These are phyloP conservation scores for Betula pendula DNA, from an alignment of 306 rosid genomes.

Conservation along the genomic window DNA sequence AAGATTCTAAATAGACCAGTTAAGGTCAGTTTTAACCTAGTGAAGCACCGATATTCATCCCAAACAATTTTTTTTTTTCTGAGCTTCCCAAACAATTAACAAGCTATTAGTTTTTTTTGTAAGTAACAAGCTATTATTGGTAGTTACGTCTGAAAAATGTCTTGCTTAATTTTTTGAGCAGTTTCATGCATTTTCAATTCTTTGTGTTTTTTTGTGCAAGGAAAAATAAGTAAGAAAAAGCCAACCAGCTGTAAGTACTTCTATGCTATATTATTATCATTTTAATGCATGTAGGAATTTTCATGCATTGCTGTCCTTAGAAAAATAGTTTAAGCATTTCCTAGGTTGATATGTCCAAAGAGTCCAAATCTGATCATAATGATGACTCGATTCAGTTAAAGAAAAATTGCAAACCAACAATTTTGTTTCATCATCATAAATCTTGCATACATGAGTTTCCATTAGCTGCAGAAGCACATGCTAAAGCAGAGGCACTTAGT, in stretches of 20 bases:
- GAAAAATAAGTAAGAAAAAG: conserved; percentile 3
- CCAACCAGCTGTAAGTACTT: neutral
- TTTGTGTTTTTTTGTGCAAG: neutral
- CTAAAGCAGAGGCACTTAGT: neutral
- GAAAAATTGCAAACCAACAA: neutral
- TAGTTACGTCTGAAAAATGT: neutral
- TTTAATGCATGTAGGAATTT: neutral
- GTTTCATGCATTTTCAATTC: neutral
- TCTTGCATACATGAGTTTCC: neutral
- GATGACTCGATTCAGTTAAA: neutral
- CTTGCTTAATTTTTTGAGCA: neutral
- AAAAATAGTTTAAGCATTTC: neutral
- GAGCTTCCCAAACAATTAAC: neutral
- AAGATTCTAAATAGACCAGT: neutral
- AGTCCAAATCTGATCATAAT: neutral
- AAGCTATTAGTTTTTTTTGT: too few relatives aligned
- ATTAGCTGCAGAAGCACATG: neutral
- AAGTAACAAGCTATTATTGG: neutral
- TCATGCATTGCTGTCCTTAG: neutral
- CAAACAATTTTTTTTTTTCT: too few relatives aligned
- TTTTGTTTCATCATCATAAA: neutral
- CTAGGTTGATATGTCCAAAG: neutral
- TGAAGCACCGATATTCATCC: neutral
- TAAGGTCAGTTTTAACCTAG: neutral
- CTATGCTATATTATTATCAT: neutral